Evolutionary conservation across 768 basidiomycete species (phyloP), one percentile per base, ranked within the genome.

Genomic region (Lactarius trivialis): DNA sequence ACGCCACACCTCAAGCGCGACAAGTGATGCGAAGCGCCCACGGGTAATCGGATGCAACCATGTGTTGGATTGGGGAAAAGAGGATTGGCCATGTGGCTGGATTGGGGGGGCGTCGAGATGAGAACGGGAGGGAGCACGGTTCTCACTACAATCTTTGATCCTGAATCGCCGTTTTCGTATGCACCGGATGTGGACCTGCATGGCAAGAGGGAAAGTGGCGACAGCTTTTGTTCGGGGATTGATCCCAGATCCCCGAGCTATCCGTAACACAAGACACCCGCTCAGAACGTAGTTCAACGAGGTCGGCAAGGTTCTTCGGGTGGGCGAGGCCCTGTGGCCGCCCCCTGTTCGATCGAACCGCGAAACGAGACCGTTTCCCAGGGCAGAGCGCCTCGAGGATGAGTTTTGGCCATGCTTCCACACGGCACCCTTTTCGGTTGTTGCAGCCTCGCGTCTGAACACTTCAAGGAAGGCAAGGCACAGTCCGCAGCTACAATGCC

Each of bases 331-430:
- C n/a, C n/a, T n/a, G 37, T 2, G 15, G 37, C 2, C 37, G 7
- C 15, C 2, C 37, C 37, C 15, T 17, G 1, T 37, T 15, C 15
- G 37, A 17, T 37, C 11, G 14, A 14, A 3, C 36, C 36, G 12
- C 36, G 9, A 37, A 37, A 15, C 48, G 9, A 75, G 65, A 12
- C 70, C 73, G 9, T 68, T 59, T 8, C 69, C 66, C 36, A 75
- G 68, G 37, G 12, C 71, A 70, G 1, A 74, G 65, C 0, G 62
- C 49, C 30, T 65, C 59, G 57, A 75, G 58, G 30, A 73, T 60
- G 50, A 64, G 65, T 71, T 70, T 71, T 0, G 70, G 64, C 19
- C 78, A 71, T 17, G 30, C 30, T 73, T 74, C 77, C 76, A 79
- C 37, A 74, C 72, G 0, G 74, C 73, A 33, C 75, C 73, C 37